A percentile compares a stretch with the other conserved stretches of the same genome.
phyloP scores from a whole-genome alignment of 495 filamentous ascomycete genomes.

The Daldinia bambusicola region DNA sequence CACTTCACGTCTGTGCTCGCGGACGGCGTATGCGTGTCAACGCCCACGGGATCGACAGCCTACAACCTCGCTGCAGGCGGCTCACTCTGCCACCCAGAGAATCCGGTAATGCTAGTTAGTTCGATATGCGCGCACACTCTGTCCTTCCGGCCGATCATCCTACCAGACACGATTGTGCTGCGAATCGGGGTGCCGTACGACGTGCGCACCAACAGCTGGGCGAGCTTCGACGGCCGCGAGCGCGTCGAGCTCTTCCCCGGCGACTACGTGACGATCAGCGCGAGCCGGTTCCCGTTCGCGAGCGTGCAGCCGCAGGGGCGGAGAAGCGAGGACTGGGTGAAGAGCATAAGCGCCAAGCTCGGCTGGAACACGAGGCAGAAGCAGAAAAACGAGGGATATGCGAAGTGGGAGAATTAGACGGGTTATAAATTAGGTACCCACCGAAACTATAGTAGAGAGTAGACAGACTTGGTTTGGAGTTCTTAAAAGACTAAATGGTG shows the following conservation, averaged over 20 bases:
- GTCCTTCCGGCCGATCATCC: conserved; percentile 93
- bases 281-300: conserved; percentile 91
- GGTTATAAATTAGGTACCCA: too few species aligned
- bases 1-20: conserved; percentile 89
- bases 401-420: conserved; percentile 58
- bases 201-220: conserved; percentile 89
- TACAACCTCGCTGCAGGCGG: conserved; percentile 98
- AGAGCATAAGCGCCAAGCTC: conserved; percentile 86
- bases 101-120: conserved; percentile 94
- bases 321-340: conserved; percentile 90
- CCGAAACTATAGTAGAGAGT: too few species aligned
- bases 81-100: conserved; percentile 94
- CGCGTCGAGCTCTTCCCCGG: conserved; percentile 86
- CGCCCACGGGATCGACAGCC: conserved; percentile 92
- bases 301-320: conserved; percentile 81
- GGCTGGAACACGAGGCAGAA: conserved; percentile 95
- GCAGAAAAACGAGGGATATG: conserved; percentile 64
- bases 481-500: background rate
- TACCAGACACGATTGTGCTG: conserved; percentile 94
- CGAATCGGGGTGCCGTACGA: conserved; percentile 93
- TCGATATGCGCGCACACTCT: conserved; percentile 97
- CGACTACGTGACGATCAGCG: conserved; percentile 95
- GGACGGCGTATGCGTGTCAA: conserved; percentile 90
- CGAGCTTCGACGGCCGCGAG: conserved; percentile 94
- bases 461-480: conserved; percentile 5